These are phyloP conservation scores for Panaeolus cyanescens DNA, from an alignment of 768 basidiomycete genomes.

Conservation along the genomic window DNA sequence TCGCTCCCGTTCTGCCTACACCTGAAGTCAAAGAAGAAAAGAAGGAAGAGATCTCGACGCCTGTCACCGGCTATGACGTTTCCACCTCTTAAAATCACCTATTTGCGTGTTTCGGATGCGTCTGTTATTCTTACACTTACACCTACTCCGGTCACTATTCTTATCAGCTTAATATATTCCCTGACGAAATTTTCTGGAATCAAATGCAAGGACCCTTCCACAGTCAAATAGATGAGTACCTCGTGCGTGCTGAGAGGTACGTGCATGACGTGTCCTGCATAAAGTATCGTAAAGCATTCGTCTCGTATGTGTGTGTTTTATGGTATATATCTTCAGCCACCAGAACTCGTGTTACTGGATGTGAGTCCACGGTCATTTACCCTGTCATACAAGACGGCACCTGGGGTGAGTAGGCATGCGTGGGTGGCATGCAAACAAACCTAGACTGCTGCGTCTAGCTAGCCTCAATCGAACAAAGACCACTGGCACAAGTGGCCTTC, in stretches of 20 bases:
- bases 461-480: no score
- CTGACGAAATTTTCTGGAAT: background rate
- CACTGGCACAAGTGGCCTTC: no score
- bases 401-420: background rate
- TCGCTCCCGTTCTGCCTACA: constrained; percentile 31
- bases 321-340: background rate
- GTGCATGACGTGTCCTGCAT: background rate
- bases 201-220: background rate
- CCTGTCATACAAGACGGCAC: background rate
- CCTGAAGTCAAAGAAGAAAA: constrained; percentile 23
- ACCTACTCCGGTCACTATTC: background rate
- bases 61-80: constrained; percentile 26
- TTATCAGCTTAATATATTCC: background rate
- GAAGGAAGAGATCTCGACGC: constrained; percentile 8
- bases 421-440: background rate
- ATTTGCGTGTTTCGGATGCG: background rate
- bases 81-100: constrained; percentile 13
- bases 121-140: background rate
- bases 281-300: background rate
- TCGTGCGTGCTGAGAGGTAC: background rate
- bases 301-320: background rate
- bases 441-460: background rate
- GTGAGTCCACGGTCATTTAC: background rate
- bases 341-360: background rate
- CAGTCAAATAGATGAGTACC: background rate